Evolutionary conservation across 2,329 filamentous ascomycete species (phyloP), one percentile per base, ranked within the genome.

Genomic region (Fusarium sp.): DNA sequence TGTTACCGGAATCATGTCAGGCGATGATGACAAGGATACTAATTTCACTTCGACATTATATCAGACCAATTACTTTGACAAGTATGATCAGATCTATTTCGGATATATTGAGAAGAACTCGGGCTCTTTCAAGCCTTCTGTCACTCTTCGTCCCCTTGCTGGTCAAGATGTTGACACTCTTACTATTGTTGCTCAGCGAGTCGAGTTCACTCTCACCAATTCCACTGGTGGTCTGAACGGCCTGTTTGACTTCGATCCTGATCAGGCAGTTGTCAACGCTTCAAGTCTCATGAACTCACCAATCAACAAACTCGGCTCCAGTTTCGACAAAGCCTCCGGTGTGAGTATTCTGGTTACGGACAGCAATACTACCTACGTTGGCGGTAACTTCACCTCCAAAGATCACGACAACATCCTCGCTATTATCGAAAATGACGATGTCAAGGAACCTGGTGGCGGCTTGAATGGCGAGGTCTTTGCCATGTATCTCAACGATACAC

Each of bases 51-150:
- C 84, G 1, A 85, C 87, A 1, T 81, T 97, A 9, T 96, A 87
- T 76, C 96, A 99, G 79, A 97, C 94, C 19, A 99, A 99, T 80
- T 87, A 96, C 76, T 96, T 90, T 77, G 95, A 98, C 83, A 99
- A 99, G 79, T 98, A 97, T 75, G 96, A 99, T 76, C 90, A 92
- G 71, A 89, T 99, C 60, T 97, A 94, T 79, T 91, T 90, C 69
- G 96, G 94, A 46, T 89, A 89, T 69, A 89, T 99, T 54, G 93
- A 98, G 75, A 89, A 90, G 54, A 89, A 87, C 53, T 90, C 87
- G 11, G 83, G 82, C 65, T 86, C 86, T 20, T 97, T 97, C 83
- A 89, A 89, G 41, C 93, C 95, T 15, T 88, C 87, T 6, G 89
- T 99, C 52, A 97, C 92, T 0, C 81, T 99, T 44, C 86, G 88